These are phyloP conservation scores for Paramecium biaurelia DNA, from an alignment of 73 alveolate genomes.

Conservation along the genomic window DNA sequence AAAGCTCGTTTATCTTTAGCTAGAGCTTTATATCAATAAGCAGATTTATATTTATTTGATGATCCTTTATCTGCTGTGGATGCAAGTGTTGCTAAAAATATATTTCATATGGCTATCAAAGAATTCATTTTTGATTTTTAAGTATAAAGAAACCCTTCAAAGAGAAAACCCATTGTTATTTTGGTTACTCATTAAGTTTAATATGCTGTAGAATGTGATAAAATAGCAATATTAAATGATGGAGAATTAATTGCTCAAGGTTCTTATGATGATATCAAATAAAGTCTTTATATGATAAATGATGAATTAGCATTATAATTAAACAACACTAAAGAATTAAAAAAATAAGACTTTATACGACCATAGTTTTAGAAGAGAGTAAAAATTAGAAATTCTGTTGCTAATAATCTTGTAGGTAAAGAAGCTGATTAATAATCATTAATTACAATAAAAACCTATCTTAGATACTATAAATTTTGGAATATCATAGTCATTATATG, in stretches of 20 bases:
- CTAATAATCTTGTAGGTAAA: neutral
- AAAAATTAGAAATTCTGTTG: neutral
- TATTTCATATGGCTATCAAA: slow-evolving; percentile 52
- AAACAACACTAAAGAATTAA: neutral
- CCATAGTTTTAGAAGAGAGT: neutral
- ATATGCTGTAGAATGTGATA: slow-evolving; percentile 60
- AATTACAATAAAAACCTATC: neutral
- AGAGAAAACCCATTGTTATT: slow-evolving; percentile 59
- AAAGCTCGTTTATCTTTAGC: slow-evolving; percentile 89
- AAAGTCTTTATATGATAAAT: neutral
- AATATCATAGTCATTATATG: neutral
- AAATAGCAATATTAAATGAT: slow-evolving; percentile 52
- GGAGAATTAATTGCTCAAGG: slow-evolving; percentile 62
- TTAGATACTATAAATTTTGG: neutral
- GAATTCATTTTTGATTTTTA: slow-evolving; percentile 54
- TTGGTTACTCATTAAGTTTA: slow-evolving; percentile 77
- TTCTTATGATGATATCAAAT: neutral
- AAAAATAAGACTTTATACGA: neutral
- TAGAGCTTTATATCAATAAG: slow-evolving; percentile 83
- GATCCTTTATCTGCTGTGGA: slow-evolving; percentile 82
- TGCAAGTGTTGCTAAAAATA: slow-evolving; percentile 69
- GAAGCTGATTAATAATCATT: neutral
- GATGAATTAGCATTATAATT: slow-evolving; percentile 4
- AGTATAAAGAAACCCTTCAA: neutral
- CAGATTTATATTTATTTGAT: slow-evolving; percentile 73